These are phyloP conservation scores for Pythium volutum DNA, from an alignment of 352 stramenopile species.

Conservation along the genomic window DNA sequence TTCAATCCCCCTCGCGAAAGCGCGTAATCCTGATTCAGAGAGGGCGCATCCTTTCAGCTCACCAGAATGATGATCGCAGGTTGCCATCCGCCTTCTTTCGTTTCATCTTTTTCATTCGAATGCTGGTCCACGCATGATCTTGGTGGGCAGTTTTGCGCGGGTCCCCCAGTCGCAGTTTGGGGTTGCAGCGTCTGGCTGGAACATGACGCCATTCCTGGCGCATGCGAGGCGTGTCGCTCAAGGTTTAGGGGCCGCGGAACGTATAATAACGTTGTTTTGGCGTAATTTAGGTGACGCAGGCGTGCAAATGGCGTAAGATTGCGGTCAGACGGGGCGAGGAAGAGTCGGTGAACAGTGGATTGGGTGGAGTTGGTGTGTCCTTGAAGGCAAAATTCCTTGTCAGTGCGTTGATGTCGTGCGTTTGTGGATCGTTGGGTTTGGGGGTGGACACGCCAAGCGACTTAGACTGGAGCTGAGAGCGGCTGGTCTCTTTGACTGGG, in stretches of 20 bases:
- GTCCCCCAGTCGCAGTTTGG: constrained; percentile 15
- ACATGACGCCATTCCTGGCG: constrained; percentile 24
- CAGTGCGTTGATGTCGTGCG: constrained; percentile 11
- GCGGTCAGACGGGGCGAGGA: constrained; percentile 2
- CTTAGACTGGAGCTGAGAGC: constrained; percentile 16
- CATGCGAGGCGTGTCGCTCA: constrained; percentile 19
- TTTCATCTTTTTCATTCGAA: not conserved
- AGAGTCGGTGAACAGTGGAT: constrained; percentile 24
- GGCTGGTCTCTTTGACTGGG: constrained; percentile 23
- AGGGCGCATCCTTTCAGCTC: constrained; percentile 1
- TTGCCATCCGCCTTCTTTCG: not conserved
- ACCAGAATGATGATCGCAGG: constrained; percentile 7
- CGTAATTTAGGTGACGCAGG: not conserved
- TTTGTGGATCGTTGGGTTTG: constrained; percentile 13
- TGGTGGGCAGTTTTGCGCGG: constrained; percentile 9
- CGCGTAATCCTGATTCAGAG: not conserved
- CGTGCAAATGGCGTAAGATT: constrained; percentile 3
- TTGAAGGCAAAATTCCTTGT: constrained; percentile 11
- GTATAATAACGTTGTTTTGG: constrained; percentile 8
- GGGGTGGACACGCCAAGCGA: constrained; percentile 18
- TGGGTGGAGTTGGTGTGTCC: constrained; percentile 4
- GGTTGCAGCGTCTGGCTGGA: constrained; percentile 13
- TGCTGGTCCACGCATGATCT: constrained; percentile 2
- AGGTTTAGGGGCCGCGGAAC: constrained; percentile 11
- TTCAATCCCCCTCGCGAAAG: not conserved